Conservation (phyloP, 192 early-diverging fungal genomes). For the Coemansia sp. region DNA sequence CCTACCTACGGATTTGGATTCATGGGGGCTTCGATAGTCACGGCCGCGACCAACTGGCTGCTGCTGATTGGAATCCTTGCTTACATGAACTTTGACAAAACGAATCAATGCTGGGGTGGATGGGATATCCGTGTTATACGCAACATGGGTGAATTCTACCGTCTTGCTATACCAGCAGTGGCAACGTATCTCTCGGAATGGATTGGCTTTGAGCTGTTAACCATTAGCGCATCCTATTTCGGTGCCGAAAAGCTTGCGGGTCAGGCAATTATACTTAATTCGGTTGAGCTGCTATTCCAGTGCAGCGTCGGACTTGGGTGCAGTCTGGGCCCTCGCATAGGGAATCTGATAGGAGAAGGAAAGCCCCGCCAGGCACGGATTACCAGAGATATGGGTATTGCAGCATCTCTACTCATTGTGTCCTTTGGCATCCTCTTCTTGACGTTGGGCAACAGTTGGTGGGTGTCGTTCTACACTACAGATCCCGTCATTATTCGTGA, state of each 20-base stretch:
- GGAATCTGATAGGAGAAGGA: conserved; percentile 65
- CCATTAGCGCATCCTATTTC: conserved; percentile 71
- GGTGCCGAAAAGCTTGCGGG: conserved; percentile 76
- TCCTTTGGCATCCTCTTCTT: conserved; percentile 57
- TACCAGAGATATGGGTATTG: conserved; percentile 54
- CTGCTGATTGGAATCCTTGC: conserved; percentile 61
- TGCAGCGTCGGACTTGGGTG: conserved; percentile 79
- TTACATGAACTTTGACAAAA: conserved; percentile 62
- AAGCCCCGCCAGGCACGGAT: conserved; percentile 56
- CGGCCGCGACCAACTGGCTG: conserved; percentile 65
- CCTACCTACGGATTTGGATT: conserved; percentile 66
- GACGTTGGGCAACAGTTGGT: conserved; percentile 51
- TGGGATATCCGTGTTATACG: conserved; percentile 68
- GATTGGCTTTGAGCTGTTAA: conserved; percentile 73
- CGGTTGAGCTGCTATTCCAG: conserved; percentile 66
- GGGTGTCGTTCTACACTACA: conserved; percentile 62
- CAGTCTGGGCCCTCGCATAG: conserved; percentile 75
- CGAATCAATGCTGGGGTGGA: conserved; percentile 81
- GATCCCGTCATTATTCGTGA: conserved; percentile 24
- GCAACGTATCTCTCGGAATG: conserved; percentile 78
- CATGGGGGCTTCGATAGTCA: conserved; percentile 78
- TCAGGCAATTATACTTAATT: conserved; percentile 71
- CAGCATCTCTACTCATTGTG: conserved; percentile 57
- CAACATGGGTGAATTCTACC: conserved; percentile 60
- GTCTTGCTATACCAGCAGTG: conserved; percentile 74